These are phyloP conservation scores for Phytophthora pluvialis DNA, from an alignment of 352 stramenopile species.

Conservation along the genomic window DNA sequence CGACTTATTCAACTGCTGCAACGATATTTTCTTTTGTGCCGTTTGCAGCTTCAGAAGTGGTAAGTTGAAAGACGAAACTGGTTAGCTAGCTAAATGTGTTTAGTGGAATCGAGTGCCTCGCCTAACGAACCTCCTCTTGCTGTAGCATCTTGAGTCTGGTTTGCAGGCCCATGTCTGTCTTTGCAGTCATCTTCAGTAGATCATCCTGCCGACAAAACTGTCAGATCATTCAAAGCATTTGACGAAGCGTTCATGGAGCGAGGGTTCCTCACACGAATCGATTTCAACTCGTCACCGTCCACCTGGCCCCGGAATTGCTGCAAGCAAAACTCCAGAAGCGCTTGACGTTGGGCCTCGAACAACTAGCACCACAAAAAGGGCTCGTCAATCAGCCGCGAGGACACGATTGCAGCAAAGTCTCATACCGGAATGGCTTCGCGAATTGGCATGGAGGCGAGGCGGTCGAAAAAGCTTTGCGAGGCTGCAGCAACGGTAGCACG, in stretches of 20 bases:
- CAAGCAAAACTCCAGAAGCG: conserved; percentile 36
- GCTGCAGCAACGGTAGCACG: conserved; percentile 36
- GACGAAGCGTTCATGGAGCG: neutral
- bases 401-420: neutral
- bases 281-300: conserved; percentile 24
- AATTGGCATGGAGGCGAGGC: conserved; percentile 40
- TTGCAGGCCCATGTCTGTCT: conserved; percentile 30
- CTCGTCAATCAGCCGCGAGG: neutral
- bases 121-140: conserved; percentile 29
- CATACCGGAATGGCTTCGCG: conserved; percentile 40
- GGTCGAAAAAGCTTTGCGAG: conserved; percentile 54
- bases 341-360: conserved; percentile 39
- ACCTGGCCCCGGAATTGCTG: conserved; percentile 32
- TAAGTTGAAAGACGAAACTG: neutral
- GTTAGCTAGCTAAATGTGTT: neutral
- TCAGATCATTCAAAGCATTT: neutral
- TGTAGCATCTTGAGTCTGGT: conserved; percentile 23
- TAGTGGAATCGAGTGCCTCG: neutral
- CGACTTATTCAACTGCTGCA: conserved; percentile 35
- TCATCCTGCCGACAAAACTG: conserved; percentile 22
- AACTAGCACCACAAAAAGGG: conserved; percentile 10
- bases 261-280: conserved; percentile 25
- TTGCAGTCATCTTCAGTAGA: conserved; percentile 29
- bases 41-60: conserved; percentile 15
- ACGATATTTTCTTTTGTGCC: conserved; percentile 27